Evolutionary conservation across 2,329 filamentous ascomycete species (phyloP).

Genomic region (Daldinia eschscholtzii): DNA sequence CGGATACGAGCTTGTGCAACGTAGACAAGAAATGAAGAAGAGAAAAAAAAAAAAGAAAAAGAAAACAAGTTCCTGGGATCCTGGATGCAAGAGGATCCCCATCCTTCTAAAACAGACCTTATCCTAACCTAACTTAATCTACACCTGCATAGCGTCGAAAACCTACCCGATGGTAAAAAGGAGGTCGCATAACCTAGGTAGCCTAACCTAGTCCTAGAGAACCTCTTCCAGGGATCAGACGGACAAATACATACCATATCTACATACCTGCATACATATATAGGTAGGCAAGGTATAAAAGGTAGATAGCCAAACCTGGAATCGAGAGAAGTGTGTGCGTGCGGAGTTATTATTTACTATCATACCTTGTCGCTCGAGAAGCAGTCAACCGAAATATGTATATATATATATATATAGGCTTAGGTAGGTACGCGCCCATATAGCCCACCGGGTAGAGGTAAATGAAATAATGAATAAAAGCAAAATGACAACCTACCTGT

Average conservation of each 20-base stretch:
- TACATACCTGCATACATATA: background rate
- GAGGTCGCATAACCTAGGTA: background rate
- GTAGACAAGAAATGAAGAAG: conserved; percentile 4
- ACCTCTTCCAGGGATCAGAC: background rate
- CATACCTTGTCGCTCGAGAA: conserved; percentile 2
- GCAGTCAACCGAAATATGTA: conserved; percentile 5
- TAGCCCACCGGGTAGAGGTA: background rate
- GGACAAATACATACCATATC: background rate
- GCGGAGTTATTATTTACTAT: background rate
- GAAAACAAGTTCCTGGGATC: conserved; percentile 10
- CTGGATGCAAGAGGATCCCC: no score
- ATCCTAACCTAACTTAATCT: no score
- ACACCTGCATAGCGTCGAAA: background rate
- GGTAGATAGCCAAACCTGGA: no score
- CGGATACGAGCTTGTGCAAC: conserved; percentile 21
- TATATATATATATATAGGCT: background rate
- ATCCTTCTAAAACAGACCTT: no score
- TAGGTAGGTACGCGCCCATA: background rate
- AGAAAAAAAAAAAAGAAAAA: no score
- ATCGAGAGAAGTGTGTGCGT: background rate
- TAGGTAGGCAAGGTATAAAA: background rate
- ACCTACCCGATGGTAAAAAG: conserved; percentile 2
- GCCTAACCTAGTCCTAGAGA: background rate
- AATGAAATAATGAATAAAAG: background rate
- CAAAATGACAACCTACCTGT: background rate